phyloP scores from a whole-genome alignment of 352 stramenopile genomes.

The Globisporangium paddicum region DNA sequence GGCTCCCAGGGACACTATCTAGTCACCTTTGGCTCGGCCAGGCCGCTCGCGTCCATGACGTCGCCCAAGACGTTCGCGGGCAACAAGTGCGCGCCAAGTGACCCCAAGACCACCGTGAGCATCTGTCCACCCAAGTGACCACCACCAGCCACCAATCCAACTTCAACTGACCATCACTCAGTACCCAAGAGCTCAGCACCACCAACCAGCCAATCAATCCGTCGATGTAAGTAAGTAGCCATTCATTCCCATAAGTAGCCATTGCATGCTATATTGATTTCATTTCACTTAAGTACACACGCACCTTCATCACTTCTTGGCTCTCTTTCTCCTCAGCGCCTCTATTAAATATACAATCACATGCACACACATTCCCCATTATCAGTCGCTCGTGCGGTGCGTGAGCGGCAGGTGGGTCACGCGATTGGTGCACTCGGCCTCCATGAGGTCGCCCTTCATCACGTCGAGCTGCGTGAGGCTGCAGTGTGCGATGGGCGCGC shows the following conservation, averaged over 20 bases:
- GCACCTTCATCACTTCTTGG: not conserved
- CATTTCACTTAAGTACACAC: not conserved
- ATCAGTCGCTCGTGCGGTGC: constrained; percentile 73
- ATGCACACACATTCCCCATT: no score
- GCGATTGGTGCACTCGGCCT: constrained; percentile 52
- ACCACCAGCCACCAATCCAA: not conserved
- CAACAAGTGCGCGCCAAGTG: constrained; percentile 22
- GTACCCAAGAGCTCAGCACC: not conserved
- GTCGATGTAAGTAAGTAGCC: not conserved
- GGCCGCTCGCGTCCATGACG: constrained; percentile 22
- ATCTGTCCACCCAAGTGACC: constrained; percentile 1
- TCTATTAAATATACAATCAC: not conserved
- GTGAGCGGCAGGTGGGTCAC: constrained; percentile 67
- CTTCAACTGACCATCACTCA: not conserved
- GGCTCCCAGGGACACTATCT: constrained; percentile 45
- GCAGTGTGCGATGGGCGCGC: constrained; percentile 67
- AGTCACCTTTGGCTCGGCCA: constrained; percentile 38
- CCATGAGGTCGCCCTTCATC: constrained; percentile 38
- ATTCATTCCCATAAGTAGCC: not conserved
- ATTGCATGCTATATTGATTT: not conserved
- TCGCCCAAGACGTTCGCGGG: constrained; percentile 42
- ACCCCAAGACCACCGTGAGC: constrained; percentile 2
- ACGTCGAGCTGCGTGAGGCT: constrained; percentile 72
- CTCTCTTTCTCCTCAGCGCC: not conserved
- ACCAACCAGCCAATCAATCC: not conserved